Evolutionary conservation across 2,329 filamentous ascomycete species (phyloP).

Genomic region (Alternaria solani): DNA sequence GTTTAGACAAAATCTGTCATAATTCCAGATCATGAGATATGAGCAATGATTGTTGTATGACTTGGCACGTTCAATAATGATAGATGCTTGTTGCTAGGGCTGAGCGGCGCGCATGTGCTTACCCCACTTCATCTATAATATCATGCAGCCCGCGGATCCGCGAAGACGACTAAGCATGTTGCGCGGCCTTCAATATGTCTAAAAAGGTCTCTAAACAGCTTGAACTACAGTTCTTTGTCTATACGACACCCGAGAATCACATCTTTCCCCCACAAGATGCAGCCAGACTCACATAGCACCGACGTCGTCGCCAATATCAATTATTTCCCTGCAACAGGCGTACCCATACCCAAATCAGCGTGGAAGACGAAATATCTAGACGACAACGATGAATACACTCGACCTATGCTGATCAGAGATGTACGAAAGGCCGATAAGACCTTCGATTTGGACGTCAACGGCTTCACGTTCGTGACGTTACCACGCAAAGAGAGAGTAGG

Average conservation of each 20-base stretch:
- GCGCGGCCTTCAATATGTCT: not conserved
- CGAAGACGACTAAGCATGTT: not conserved
- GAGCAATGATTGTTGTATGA: slow-evolving; percentile 6
- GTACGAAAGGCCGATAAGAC: slow-evolving; percentile 52
- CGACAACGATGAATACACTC: slow-evolving; percentile 24
- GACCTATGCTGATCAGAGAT: slow-evolving; percentile 50
- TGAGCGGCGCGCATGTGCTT: not conserved
- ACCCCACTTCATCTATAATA: slow-evolving; percentile 9
- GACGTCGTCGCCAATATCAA: slow-evolving; percentile 29
- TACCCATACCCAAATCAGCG: slow-evolving; percentile 19
- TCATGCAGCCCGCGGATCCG: slow-evolving; percentile 4
- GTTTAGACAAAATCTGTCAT: slow-evolving; percentile 4
- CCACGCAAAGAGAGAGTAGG: slow-evolving; percentile 10
- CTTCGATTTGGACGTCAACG: slow-evolving; percentile 50
- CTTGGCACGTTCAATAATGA: not conserved
- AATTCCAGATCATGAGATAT: slow-evolving; percentile 2
- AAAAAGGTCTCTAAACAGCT: not conserved
- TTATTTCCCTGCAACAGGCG: slow-evolving; percentile 25
- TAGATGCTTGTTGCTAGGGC: not conserved
- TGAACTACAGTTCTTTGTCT: not conserved
- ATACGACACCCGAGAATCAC: too few species aligned
- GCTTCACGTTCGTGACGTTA: slow-evolving; percentile 36
- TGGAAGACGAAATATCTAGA: slow-evolving; percentile 26
- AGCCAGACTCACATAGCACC: slow-evolving; percentile 2
- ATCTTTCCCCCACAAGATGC: not conserved